Evolutionary conservation across 1,284 basidiomycete genomes (phyloP).

Genomic region (Peniophora sp.): DNA sequence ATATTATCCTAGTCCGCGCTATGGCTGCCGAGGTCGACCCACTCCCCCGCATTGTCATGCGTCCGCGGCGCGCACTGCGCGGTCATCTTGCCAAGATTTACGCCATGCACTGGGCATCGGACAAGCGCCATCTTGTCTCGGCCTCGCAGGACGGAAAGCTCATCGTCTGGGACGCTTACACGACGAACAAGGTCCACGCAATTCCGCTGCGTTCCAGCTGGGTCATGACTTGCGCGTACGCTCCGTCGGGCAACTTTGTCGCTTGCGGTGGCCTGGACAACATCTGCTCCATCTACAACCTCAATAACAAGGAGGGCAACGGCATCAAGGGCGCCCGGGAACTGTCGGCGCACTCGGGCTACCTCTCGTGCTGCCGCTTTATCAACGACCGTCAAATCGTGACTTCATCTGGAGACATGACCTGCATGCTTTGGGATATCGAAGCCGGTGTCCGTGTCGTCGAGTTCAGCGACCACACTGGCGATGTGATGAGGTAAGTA

Average conservation of each 20-base stretch:
- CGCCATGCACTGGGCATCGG: slow-evolving; percentile 98
- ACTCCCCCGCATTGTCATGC: slow-evolving; percentile 92
- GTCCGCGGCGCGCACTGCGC: slow-evolving; percentile 87
- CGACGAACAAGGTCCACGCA: slow-evolving; percentile 98
- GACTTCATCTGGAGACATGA: slow-evolving; percentile 97
- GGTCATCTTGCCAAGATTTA: slow-evolving; percentile 99
- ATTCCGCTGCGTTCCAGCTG: slow-evolving; percentile 96
- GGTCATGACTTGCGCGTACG: slow-evolving; percentile 99
- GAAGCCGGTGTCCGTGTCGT: slow-evolving; percentile 92
- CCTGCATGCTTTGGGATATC: slow-evolving; percentile 99
- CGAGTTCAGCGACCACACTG: slow-evolving; percentile 98
- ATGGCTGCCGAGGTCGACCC: slow-evolving; percentile 97
- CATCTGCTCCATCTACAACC: slow-evolving; percentile 96
- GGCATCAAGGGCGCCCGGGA: slow-evolving; percentile 80
- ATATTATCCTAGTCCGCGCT: slow-evolving; percentile 61
- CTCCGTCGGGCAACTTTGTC: slow-evolving; percentile 93
- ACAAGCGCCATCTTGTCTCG: slow-evolving; percentile 94
- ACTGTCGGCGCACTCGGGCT: slow-evolving; percentile 94
- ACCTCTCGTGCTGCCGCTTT: slow-evolving; percentile 96
- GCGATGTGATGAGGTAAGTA: slow-evolving; percentile 95
- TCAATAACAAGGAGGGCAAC: slow-evolving; percentile 68
- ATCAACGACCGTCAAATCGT: slow-evolving; percentile 98
- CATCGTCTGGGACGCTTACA: slow-evolving; percentile 99
- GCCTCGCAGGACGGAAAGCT: slow-evolving; percentile 99
- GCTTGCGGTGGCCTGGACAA: slow-evolving; percentile 99